Conservation (phyloP, 2,329 filamentous ascomycete species). For the Fusarium heterosporum region DNA sequence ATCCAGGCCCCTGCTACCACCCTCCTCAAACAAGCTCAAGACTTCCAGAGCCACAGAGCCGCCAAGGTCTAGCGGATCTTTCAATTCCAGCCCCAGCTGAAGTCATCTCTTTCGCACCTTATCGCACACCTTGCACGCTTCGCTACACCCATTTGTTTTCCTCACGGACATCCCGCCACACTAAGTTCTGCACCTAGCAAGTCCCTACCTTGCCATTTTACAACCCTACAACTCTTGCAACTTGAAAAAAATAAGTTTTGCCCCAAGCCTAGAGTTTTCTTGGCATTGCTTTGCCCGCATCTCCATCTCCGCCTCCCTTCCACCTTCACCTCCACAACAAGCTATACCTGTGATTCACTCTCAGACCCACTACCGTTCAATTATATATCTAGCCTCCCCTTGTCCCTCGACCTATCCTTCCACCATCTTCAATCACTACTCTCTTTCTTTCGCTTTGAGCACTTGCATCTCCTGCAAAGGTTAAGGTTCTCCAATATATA, state of each 20-base stretch:
- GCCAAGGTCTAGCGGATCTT: constrained; percentile 33
- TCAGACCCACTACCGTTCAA: constrained; percentile 35
- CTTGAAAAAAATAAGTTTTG: constrained; percentile 19
- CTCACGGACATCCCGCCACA: constrained; percentile 48
- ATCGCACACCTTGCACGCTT: constrained; percentile 23
- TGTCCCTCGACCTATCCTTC: constrained; percentile 23
- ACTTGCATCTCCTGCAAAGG: constrained; percentile 1
- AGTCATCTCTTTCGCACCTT: constrained; percentile 27
- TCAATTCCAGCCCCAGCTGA: constrained; percentile 40
- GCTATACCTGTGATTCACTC: constrained; percentile 33
- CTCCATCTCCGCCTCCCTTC: neutral
- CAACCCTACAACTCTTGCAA: constrained; percentile 27
- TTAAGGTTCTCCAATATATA: constrained; percentile 24
- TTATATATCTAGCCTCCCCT: constrained; percentile 44
- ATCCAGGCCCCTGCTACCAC: constrained; percentile 26
- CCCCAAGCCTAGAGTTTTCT: constrained; percentile 35
- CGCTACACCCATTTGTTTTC: constrained; percentile 39
- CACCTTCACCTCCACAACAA: constrained; percentile 28
- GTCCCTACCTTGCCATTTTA: constrained; percentile 23
- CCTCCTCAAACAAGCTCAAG: constrained; percentile 34
- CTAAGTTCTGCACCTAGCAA: constrained; percentile 46
- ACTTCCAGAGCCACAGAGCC: constrained; percentile 21
- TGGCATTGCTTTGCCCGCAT: constrained; percentile 18
- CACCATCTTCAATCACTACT: constrained; percentile 16
- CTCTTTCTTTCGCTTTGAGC: constrained; percentile 18